Conservation (phyloP, 1,284 basidiomycete genomes). For the Ganoderma resinaceum region DNA sequence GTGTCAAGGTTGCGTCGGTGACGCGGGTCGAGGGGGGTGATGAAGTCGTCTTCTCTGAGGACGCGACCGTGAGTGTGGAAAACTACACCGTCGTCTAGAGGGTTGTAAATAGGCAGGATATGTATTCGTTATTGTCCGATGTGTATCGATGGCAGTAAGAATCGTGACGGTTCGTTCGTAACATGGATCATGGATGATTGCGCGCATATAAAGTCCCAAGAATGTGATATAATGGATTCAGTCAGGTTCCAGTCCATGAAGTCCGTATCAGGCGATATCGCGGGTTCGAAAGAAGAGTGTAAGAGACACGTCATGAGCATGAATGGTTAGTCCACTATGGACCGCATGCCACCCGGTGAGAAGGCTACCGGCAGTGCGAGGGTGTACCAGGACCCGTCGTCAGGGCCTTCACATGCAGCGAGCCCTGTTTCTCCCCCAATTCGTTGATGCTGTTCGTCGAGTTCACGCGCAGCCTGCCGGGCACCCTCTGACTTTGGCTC, state of each 20-base stretch:
- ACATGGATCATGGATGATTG: slow-evolving; percentile 1
- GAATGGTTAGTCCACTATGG: neutral
- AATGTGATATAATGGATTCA: neutral
- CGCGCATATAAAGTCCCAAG: slow-evolving; percentile 26
- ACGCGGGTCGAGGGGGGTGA: slow-evolving; percentile 65
- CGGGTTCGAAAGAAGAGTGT: neutral
- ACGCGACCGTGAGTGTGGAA: slow-evolving; percentile 76
- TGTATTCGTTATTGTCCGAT: slow-evolving; percentile 26
- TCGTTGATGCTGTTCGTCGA: slow-evolving; percentile 30
- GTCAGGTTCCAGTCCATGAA: slow-evolving; percentile 14
- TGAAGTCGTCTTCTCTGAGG: slow-evolving; percentile 77
- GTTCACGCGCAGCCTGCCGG: slow-evolving; percentile 25
- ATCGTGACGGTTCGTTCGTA: slow-evolving; percentile 10
- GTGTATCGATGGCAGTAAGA: slow-evolving; percentile 29
- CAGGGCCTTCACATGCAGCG: slow-evolving; percentile 22
- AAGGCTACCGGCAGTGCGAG: slow-evolving; percentile 21
- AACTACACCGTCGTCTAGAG: slow-evolving; percentile 58
- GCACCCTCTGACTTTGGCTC: slow-evolving; percentile 12
- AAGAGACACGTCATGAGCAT: neutral
- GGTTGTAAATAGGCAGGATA: slow-evolving; percentile 21
- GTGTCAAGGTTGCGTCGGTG: slow-evolving; percentile 68
- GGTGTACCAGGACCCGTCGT: slow-evolving; percentile 12
- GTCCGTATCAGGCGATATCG: slow-evolving; percentile 12
- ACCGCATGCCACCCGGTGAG: neutral
- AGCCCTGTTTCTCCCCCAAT: slow-evolving; percentile 25